A percentile compares a stretch with the other conserved stretches of the same genome.
These are phyloP conservation scores for Phaeosphaeriaceae sp. DNA, from an alignment of 2,329 filamentous ascomycete species.

Conservation along the genomic window DNA sequence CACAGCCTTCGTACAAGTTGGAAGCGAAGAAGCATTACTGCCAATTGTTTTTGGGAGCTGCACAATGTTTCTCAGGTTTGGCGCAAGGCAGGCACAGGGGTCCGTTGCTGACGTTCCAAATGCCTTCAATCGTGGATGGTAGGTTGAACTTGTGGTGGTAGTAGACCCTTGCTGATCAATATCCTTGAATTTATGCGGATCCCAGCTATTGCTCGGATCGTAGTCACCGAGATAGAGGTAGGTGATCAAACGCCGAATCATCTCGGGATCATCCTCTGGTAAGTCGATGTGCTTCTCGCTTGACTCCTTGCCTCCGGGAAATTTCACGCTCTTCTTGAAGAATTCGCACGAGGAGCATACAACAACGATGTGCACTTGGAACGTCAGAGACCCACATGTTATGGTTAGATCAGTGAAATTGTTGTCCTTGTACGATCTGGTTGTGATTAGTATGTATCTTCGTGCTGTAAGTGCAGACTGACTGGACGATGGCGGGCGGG, in stretches of 20 bases:
- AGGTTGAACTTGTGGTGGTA: neutral
- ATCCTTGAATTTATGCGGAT: neutral
- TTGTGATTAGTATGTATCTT: neutral
- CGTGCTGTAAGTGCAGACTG: neutral
- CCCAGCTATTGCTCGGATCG: slow-evolving; percentile 9
- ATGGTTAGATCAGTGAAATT: slow-evolving; percentile 27
- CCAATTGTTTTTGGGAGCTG: neutral
- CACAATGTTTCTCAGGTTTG: neutral
- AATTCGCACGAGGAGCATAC: slow-evolving; percentile 21
- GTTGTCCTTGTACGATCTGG: slow-evolving; percentile 15
- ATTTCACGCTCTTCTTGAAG: slow-evolving; percentile 18
- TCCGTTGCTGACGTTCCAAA: neutral
- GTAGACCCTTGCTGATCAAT: slow-evolving; percentile 9
- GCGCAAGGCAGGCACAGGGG: slow-evolving; percentile 15
- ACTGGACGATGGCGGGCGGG: slow-evolving; percentile 3
- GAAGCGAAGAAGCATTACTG: neutral
- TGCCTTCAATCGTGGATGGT: neutral
- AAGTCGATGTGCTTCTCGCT: slow-evolving; percentile 17
- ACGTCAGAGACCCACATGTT: slow-evolving; percentile 19
- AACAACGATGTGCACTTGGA: slow-evolving; percentile 21
- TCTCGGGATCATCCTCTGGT: slow-evolving; percentile 26
- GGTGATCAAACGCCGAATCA: slow-evolving; percentile 23
- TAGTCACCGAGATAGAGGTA: slow-evolving; percentile 30
- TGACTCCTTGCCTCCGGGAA: slow-evolving; percentile 17
- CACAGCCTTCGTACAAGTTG: neutral